phyloP scores from a whole-genome alignment of 2,329 filamentous ascomycete species.

The Fusarium succisae region DNA sequence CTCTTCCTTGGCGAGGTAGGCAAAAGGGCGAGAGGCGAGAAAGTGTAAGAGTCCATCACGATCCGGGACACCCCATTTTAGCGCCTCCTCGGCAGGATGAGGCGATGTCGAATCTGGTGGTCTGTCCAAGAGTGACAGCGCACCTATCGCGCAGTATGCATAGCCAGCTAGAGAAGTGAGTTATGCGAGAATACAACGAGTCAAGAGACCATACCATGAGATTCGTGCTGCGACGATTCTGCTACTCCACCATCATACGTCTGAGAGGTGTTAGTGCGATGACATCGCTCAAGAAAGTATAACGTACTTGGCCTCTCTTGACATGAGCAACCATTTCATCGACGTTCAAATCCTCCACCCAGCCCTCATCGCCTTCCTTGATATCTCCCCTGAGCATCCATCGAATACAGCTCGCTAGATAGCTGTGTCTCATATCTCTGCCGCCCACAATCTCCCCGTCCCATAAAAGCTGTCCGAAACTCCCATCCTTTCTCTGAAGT shows the following conservation, averaged over 20 bases:
- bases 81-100: slow-evolving; percentile 34
- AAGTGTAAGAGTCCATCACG: slow-evolving; percentile 56
- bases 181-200: background rate
- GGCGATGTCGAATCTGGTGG: slow-evolving; percentile 52
- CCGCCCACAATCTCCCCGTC: slow-evolving; percentile 74
- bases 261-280: slow-evolving; percentile 51
- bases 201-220: slow-evolving; percentile 70
- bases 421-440: slow-evolving; percentile 87
- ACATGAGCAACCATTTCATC: slow-evolving; percentile 76
- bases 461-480: slow-evolving; percentile 85
- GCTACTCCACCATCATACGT: slow-evolving; percentile 87
- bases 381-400: slow-evolving; percentile 79
- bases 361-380: slow-evolving; percentile 59
- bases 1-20: slow-evolving; percentile 61
- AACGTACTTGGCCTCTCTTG: slow-evolving; percentile 63
- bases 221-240: slow-evolving; percentile 81
- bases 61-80: slow-evolving; percentile 50
- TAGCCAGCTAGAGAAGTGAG: slow-evolving; percentile 73
- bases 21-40: slow-evolving; percentile 72
- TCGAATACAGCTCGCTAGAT: slow-evolving; percentile 81
- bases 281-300: background rate
- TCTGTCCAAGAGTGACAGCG: slow-evolving; percentile 78
- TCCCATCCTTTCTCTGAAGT: slow-evolving; percentile 85
- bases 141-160: slow-evolving; percentile 86
- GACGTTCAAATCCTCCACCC: slow-evolving; percentile 78